Evolutionary conservation across 2,329 filamentous ascomycete genomes (phyloP).

Genomic region (Leptographium flavum): DNA sequence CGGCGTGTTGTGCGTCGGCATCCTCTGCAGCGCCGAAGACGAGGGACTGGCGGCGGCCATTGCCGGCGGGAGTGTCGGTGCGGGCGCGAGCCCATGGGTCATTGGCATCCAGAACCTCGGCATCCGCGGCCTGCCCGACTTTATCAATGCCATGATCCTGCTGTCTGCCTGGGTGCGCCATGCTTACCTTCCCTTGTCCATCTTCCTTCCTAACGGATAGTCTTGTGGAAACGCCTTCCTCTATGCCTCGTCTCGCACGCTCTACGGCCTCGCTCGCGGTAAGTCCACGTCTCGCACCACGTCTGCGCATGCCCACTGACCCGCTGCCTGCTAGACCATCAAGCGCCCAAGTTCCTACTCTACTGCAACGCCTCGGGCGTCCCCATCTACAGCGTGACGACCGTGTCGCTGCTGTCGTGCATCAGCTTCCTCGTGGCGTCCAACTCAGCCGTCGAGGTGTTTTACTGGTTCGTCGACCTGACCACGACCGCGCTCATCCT

Average conservation of each 20-base stretch:
- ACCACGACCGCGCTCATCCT: slow-evolving; percentile 25
- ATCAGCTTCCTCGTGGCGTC: slow-evolving; percentile 25
- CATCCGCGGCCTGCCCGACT: slow-evolving; percentile 51
- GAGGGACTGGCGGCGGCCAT: slow-evolving; percentile 11
- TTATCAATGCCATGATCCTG: slow-evolving; percentile 65
- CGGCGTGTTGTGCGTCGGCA: slow-evolving; percentile 18
- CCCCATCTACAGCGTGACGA: slow-evolving; percentile 18
- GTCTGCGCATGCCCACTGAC: too few relatives aligned
- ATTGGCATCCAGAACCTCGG: slow-evolving; percentile 56
- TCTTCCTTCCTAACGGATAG: too few relatives aligned
- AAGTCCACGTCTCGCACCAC: too few relatives aligned
- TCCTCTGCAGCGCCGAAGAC: slow-evolving; percentile 15
- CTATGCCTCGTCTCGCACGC: slow-evolving; percentile 39
- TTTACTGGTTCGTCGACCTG: slow-evolving; percentile 23
- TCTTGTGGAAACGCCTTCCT: slow-evolving; percentile 54
- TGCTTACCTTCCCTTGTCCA: too few relatives aligned
- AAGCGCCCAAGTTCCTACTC: slow-evolving; percentile 41
- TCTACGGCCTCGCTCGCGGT: slow-evolving; percentile 44
- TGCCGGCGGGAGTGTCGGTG: slow-evolving; percentile 1
- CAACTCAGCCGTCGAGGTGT: slow-evolving; percentile 21
- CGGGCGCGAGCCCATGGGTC: slow-evolving; percentile 46
- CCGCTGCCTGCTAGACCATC: too few relatives aligned
- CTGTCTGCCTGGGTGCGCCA: slow-evolving; percentile 58
- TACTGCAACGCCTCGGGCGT: slow-evolving; percentile 22
- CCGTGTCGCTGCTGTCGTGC: slow-evolving; percentile 15